These are phyloP conservation scores for Setaria italica DNA, from an alignment of 202 grass and related monocot genomes.

Conservation along the genomic window DNA sequence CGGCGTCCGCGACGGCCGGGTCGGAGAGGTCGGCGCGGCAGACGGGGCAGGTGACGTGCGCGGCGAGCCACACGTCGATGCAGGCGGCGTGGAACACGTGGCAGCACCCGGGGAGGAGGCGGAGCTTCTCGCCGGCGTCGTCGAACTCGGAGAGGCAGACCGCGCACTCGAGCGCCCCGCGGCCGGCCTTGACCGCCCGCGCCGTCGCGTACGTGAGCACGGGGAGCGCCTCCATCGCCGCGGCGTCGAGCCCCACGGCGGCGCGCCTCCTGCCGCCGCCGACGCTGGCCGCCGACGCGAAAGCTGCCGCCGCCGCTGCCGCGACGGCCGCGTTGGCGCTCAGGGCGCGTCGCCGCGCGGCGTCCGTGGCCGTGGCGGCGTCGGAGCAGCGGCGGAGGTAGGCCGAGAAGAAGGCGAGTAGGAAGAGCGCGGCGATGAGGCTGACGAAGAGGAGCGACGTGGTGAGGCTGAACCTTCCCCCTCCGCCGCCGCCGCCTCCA, in stretches of 20 bases:
- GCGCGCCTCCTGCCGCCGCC: neutral
- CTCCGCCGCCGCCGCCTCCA: neutral
- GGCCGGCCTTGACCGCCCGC: constrained; percentile 60
- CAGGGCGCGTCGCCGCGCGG: neutral
- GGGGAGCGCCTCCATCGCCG: constrained; percentile 70
- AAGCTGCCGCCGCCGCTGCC: constrained; percentile 36
- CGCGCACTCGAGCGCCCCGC: constrained; percentile 71
- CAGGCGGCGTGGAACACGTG: constrained; percentile 89
- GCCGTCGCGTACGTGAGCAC: constrained; percentile 70
- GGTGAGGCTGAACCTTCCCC: constrained; percentile 37
- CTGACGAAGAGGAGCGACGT: constrained; percentile 61
- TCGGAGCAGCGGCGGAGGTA: constrained; percentile 64
- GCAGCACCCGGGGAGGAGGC: constrained; percentile 76
- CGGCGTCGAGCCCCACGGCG: constrained; percentile 57
- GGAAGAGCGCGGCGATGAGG: constrained; percentile 69
- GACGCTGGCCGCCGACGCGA: neutral
- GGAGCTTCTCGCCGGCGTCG: constrained; percentile 71
- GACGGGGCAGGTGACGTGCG: constrained; percentile 87
- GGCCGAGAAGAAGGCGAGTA: constrained; percentile 72
- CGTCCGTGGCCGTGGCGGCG: constrained; percentile 9
- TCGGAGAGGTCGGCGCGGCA: constrained; percentile 90
- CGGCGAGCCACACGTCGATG: constrained; percentile 82
- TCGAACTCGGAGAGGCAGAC: constrained; percentile 80
- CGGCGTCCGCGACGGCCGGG: constrained; percentile 57
- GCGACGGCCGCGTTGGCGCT: constrained; percentile 33